Base-by-base conservation (phyloP, 2,329 filamentous ascomycete genomes). In the Ceratocystis eucalypticola region DNA sequence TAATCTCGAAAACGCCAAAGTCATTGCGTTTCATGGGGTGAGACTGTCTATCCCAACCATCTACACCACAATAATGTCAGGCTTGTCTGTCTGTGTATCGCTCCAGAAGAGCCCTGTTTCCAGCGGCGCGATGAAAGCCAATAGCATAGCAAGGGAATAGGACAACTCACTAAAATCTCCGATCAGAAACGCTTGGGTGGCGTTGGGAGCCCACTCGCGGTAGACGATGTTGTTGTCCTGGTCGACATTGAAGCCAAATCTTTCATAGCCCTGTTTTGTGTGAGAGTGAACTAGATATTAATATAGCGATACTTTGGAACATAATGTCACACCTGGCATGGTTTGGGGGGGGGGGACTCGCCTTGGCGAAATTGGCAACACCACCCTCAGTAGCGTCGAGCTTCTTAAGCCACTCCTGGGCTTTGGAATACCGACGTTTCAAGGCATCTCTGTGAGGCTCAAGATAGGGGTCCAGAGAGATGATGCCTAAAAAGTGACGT, bases 151-250 rank as follows among this genome's bases (percentile, higher is more conserved):
- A 5, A 20, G 48, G 22, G 25, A 44, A 17, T 28, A 5, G 15
- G 48, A 41, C 37, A 66, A 74, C 86, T 71, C 79, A 92, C 88
- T 99, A 80, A 97, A 99, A 71, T 97, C 94, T 69, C 94, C 94
- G 71, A 96, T 88, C 64, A 99, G 82, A 74, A 86, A 91, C 62
- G 94, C 94, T 72, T 88, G 82, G 50, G 84, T 80, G 65, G 91
- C 93, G 79, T 91, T 95, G 30, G 94, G 92, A 0, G 94, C 94
- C 94, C 94, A 99, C 82, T 99, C 94, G 71, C 91, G 84, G 76
- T 99, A 99, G 67, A 82, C 80, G 70, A 99, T 91, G 75, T 92
- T 91, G 75, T 90, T 90, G 72, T 96, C 86, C 65, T 84, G 79
- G 73, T 87, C 82, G 68, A 94, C 86, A 71, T 89, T 91, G 76